A percentile compares a stretch with the other conserved stretches of the same genome.
phyloP scores from a whole-genome alignment of 169 alveolate species.

The Cryptosporidium tyzzeri region DNA sequence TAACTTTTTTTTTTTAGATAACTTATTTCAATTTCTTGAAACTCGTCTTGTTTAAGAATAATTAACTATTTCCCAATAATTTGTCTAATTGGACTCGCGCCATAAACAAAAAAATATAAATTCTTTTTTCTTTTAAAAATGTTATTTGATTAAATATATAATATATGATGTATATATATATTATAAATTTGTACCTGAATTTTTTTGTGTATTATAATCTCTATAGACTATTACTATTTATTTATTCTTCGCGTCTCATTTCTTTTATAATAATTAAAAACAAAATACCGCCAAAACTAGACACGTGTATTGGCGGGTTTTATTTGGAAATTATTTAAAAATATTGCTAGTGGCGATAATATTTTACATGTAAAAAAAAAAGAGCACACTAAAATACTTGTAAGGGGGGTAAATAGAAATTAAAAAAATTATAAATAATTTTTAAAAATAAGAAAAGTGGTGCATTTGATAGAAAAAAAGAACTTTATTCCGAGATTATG shows the following conservation, averaged over 20 bases:
- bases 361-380: constrained; percentile 41
- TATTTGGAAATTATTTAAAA: constrained; percentile 50
- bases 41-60: constrained; percentile 13
- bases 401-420: not conserved
- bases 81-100: constrained; percentile 31
- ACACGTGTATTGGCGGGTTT: constrained; percentile 57
- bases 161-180: not conserved
- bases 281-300: constrained; percentile 29
- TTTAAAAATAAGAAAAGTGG: not conserved
- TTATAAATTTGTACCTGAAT: not conserved
- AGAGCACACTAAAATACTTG: constrained; percentile 13
- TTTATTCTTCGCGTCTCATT: constrained; percentile 23
- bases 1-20: not conserved
- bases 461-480: not conserved
- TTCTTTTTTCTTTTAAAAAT: too few species aligned
- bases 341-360: constrained; percentile 18
- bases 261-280: not conserved
- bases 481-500: not conserved
- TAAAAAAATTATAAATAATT: not conserved
- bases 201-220: not conserved
- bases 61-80: not conserved
- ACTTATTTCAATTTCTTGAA: constrained; percentile 7
- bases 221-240: not conserved
- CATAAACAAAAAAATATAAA: not conserved
- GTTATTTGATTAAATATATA: too few species aligned